These are phyloP conservation scores for Coffea humblotiana DNA, from an alignment of 305 asterid genomes.

Conservation along the genomic window DNA sequence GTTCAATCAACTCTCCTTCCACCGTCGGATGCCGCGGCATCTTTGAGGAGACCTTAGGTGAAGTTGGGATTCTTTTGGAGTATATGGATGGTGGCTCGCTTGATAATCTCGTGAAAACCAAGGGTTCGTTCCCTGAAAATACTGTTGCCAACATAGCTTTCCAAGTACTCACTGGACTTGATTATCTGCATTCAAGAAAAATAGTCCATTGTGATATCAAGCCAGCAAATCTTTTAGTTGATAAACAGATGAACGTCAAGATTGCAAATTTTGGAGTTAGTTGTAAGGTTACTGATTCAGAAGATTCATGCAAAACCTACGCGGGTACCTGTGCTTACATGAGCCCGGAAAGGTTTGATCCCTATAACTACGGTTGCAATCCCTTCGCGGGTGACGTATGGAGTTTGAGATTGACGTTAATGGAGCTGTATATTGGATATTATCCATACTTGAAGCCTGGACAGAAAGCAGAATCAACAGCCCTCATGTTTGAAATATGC, in stretches of 20 bases:
- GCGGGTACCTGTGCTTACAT: slow-evolving; percentile 4
- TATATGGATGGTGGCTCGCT: slow-evolving; percentile 8
- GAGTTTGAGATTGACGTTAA: slow-evolving; percentile 6
- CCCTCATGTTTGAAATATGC: slow-evolving; percentile 13
- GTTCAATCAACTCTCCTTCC: neutral
- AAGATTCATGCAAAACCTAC: neutral
- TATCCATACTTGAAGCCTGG: slow-evolving; percentile 12
- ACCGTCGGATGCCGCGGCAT: neutral
- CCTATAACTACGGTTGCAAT: neutral
- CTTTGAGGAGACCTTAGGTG: neutral
- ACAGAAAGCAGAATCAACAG: neutral
- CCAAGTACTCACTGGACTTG: neutral
- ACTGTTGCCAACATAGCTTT: neutral
- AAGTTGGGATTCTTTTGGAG: neutral
- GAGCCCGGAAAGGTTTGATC: slow-evolving; percentile 11
- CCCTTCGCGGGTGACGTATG: neutral
- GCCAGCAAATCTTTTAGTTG: neutral
- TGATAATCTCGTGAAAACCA: neutral
- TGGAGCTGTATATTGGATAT: slow-evolving; percentile 12
- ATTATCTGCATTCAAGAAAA: neutral
- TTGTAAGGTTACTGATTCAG: neutral
- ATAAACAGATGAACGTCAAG: neutral
- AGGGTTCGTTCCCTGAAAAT: neutral
- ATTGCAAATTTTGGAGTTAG: slow-evolving; percentile 2
- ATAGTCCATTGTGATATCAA: slow-evolving; percentile 9